Evolutionary conservation across 495 filamentous ascomycete genomes (phyloP).

Genomic region (Jackrogersella multiformis): DNA sequence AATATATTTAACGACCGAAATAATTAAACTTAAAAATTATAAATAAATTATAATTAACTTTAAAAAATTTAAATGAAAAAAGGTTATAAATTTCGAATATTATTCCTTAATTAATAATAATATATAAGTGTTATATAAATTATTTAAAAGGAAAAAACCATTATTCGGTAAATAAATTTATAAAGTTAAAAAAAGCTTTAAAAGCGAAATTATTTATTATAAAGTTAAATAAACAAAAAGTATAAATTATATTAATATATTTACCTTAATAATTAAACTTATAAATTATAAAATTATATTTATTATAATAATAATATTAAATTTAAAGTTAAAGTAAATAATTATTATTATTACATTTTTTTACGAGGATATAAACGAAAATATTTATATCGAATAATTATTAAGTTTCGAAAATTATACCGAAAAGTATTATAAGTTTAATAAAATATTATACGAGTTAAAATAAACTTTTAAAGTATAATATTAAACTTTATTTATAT

Average conservation of each 20-base stretch:
- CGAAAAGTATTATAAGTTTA: not conserved
- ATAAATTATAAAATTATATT: constrained; percentile 1
- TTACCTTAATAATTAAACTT: not conserved
- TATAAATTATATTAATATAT: not conserved
- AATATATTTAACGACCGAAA: not conserved
- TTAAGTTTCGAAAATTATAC: not conserved
- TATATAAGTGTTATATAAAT: not conserved
- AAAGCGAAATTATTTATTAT: not conserved
- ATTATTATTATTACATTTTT: not conserved
- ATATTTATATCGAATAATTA: not conserved
- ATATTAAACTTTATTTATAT: not conserved
- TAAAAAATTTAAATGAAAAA: not conserved
- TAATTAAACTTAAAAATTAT: not conserved
- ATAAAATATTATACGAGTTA: constrained; percentile 1
- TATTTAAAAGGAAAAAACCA: not conserved
- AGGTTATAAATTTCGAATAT: not conserved
- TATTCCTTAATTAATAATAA: not conserved
- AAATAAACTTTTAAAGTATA: not conserved
- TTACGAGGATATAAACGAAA: not conserved
- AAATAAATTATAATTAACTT: not conserved
- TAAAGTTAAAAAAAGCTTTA: not conserved
- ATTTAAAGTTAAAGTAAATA: constrained; percentile 1
- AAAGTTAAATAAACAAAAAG: not conserved
- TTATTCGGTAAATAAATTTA: not conserved
- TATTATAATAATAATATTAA: not conserved